Percentiles rank a stretch among this genome's conserved stretches.
Evolutionary conservation across 345 rosid species (phyloP).

Genomic region (Acer campestre): DNA sequence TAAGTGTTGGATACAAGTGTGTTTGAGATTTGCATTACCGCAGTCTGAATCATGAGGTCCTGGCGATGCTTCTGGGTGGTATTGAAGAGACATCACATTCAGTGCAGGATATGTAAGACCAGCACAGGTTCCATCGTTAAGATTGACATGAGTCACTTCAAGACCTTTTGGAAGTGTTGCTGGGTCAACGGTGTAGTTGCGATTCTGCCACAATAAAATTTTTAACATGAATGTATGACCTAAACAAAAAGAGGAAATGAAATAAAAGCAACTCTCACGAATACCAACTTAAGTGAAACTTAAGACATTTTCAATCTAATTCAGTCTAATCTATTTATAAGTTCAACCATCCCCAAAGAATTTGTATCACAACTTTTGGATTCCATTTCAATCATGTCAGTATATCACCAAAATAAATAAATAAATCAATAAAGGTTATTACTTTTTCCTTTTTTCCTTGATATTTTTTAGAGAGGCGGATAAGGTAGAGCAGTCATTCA

Average conservation of each 20-base stretch:
- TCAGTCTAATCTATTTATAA: neutral
- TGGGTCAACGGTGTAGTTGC: constrained; percentile 87
- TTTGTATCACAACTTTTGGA: neutral
- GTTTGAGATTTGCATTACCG: constrained; percentile 36
- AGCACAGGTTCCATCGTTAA: constrained; percentile 95
- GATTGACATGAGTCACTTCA: constrained; percentile 91
- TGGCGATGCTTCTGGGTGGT: constrained; percentile 97
- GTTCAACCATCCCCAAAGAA: neutral
- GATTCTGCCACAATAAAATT: constrained; percentile 61
- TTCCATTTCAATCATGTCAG: too few species aligned
- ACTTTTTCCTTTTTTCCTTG: too few species aligned
- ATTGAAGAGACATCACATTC: constrained; percentile 87
- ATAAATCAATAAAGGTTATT: too few species aligned
- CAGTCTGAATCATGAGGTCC: constrained; percentile 95
- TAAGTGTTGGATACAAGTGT: neutral
- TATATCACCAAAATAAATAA: too few species aligned
- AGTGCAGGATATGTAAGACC: constrained; percentile 80
- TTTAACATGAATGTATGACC: constrained; percentile 9
- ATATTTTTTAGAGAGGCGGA: too few species aligned
- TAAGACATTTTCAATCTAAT: neutral
- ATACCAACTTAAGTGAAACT: neutral
- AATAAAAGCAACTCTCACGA: neutral
- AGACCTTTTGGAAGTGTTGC: constrained; percentile 64
- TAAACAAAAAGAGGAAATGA: neutral
- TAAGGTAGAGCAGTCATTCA: too few species aligned